Evolutionary conservation across 108 stramenopile genomes (phyloP).

Genomic region (Epithemia pelagica): DNA sequence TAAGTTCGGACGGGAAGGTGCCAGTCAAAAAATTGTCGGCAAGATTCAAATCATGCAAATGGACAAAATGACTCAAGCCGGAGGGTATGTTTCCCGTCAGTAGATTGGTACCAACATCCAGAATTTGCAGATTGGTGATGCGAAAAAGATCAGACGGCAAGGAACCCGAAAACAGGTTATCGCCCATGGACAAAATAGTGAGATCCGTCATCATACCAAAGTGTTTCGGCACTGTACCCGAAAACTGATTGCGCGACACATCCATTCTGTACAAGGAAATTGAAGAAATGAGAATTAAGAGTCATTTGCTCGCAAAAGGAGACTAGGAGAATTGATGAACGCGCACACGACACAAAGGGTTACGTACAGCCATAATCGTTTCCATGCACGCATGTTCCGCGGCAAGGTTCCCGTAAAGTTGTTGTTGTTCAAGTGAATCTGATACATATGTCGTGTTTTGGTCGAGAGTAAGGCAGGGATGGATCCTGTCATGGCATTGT

Average conservation of each 20-base stretch:
- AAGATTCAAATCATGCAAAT: conserved; percentile 26
- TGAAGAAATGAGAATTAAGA: not conserved
- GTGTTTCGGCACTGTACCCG: conserved; percentile 38
- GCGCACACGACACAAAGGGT: conserved; percentile 9
- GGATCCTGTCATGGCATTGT: conserved; percentile 3
- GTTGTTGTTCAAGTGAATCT: conserved; percentile 18
- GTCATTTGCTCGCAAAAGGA: conserved; percentile 7
- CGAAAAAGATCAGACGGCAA: conserved; percentile 15
- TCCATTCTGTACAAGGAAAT: not conserved
- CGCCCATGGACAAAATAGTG: conserved; percentile 24
- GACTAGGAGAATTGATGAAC: too few relatives aligned
- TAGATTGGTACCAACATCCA: conserved; percentile 17
- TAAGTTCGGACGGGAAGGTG: conserved; percentile 11
- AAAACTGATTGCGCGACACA: conserved; percentile 13
- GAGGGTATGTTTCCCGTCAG: conserved; percentile 27
- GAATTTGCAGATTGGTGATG: conserved; percentile 4
- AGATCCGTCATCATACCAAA: conserved; percentile 10
- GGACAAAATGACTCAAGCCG: conserved; percentile 22
- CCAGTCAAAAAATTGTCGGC: conserved; percentile 7
- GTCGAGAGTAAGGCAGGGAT: not conserved
- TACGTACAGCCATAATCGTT: not conserved
- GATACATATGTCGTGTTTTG: not conserved
- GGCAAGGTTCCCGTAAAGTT: conserved; percentile 27
- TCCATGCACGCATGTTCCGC: conserved; percentile 1
- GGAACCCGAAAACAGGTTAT: conserved; percentile 12